A percentile compares a stretch with the other conserved stretches of the same genome.
Conservation (phyloP, 148 eudicot genomes). For the Polygonum aviculare region DNA sequence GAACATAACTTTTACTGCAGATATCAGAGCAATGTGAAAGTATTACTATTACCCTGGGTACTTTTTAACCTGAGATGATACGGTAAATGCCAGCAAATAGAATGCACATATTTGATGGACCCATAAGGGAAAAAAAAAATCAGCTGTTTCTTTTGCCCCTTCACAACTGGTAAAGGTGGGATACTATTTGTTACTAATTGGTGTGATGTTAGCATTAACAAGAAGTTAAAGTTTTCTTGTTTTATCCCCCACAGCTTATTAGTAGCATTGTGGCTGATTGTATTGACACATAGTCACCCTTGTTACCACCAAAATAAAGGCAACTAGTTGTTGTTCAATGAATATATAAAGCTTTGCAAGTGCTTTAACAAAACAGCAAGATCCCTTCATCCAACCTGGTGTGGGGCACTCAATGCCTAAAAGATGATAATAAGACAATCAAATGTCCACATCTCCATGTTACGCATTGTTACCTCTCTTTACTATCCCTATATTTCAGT, state of each 20-base stretch:
- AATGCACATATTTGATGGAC: not conserved
- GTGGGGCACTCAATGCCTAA: constrained; percentile 2
- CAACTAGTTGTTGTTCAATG: not conserved
- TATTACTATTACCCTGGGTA: too few relatives aligned
- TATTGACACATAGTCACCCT: not conserved
- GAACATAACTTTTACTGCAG: not conserved
- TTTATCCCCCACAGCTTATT: not conserved
- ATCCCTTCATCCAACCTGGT: constrained; percentile 6
- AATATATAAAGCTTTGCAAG: not conserved
- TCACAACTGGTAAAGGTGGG: not conserved
- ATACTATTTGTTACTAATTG: not conserved
- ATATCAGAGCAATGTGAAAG: not conserved
- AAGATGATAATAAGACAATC: not conserved
- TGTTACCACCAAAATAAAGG: not conserved
- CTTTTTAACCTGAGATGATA: not conserved
- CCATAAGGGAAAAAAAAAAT: not conserved
- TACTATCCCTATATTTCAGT: not conserved
- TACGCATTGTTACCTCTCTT: not conserved
- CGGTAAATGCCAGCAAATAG: not conserved
- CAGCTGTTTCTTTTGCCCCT: not conserved
- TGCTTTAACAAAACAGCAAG: not conserved
- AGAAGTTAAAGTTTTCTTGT: not conserved
- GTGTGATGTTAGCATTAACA: not conserved
- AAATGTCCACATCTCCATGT: not conserved
- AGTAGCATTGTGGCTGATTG: not conserved